Percentiles rank a stretch among this genome's conserved stretches.
Evolutionary conservation across 2,329 filamentous ascomycete genomes (phyloP).

Genomic region (Xenoacremonium recifei): DNA sequence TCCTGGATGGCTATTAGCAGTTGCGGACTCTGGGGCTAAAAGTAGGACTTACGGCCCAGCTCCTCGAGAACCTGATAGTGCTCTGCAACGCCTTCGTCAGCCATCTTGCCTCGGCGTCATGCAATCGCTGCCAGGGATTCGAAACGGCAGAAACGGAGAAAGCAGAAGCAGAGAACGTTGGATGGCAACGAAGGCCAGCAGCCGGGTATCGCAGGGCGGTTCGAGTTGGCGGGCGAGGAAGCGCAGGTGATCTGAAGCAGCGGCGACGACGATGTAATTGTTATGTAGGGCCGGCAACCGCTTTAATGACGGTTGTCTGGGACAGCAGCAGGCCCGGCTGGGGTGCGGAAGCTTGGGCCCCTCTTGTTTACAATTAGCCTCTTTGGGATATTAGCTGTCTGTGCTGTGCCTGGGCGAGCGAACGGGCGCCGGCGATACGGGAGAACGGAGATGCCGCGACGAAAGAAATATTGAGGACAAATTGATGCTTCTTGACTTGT

Average conservation of each 20-base stretch:
- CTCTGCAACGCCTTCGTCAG: conserved; percentile 68
- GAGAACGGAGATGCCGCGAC: conserved; percentile 5
- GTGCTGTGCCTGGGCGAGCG: no score
- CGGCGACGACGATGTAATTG: no score
- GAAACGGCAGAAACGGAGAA: conserved; percentile 7
- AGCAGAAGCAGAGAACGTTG: conserved; percentile 3
- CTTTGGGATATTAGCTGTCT: conserved; percentile 31
- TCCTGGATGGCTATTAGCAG: conserved; percentile 52
- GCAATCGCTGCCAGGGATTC: conserved; percentile 15
- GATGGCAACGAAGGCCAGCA: conserved; percentile 6
- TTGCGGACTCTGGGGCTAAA: not conserved
- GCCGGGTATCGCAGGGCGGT: no score
- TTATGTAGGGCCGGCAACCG: conserved; percentile 10
- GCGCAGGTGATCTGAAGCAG: no score
- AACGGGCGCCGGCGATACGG: conserved; percentile 8
- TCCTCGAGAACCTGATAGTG: conserved; percentile 96
- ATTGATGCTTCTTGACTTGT: no score
- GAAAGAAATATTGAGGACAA: not conserved
- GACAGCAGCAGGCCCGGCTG: conserved; percentile 31
- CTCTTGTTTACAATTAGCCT: conserved; percentile 43
- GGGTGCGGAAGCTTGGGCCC: conserved; percentile 24
- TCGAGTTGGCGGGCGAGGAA: no score
- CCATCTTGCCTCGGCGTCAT: conserved; percentile 43
- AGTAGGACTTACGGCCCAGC: conserved; percentile 79
- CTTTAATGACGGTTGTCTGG: conserved; percentile 32